Conservation (phyloP, 179 eudicot genomes). For the Beta macrorhiza region DNA sequence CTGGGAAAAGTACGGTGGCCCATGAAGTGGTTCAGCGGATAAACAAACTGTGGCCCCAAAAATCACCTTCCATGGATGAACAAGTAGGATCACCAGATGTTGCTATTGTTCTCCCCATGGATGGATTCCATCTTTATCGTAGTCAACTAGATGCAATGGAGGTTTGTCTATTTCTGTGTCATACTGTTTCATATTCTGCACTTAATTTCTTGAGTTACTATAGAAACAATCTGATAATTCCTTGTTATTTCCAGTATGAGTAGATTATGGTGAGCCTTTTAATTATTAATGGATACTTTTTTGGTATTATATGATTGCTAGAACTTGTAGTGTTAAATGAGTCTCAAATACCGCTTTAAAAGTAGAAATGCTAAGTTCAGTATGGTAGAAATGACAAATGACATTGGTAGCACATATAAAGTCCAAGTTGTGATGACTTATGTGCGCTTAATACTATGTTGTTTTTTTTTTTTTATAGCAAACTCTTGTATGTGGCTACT, state of each 20-base stretch:
- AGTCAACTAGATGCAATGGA: constrained; percentile 89
- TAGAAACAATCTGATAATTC: background rate
- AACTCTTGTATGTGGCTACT: constrained; percentile 5
- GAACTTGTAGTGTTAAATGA: constrained; percentile 1
- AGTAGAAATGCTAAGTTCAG: background rate
- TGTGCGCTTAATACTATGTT: background rate
- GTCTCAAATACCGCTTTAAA: background rate
- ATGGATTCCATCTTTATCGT: constrained; percentile 97
- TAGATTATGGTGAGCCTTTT: background rate
- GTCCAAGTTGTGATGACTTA: background rate
- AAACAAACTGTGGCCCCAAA: constrained; percentile 78
- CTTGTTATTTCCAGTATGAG: background rate
- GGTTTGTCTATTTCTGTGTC: constrained; percentile 36
- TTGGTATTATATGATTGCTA: background rate
- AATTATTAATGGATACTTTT: background rate
- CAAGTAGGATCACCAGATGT: constrained; percentile 65
- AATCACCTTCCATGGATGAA: constrained; percentile 57
- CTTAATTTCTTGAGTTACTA: background rate
- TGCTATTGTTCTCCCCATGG: constrained; percentile 92
- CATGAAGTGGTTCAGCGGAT: constrained; percentile 70
- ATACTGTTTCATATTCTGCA: constrained; percentile 4
- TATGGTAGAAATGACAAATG: background rate
- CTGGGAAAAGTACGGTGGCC: constrained; percentile 95
- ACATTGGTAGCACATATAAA: background rate
- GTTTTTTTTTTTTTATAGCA: background rate